Conservation (phyloP, 345 rosid species). For the Fremontodendron californicum region DNA sequence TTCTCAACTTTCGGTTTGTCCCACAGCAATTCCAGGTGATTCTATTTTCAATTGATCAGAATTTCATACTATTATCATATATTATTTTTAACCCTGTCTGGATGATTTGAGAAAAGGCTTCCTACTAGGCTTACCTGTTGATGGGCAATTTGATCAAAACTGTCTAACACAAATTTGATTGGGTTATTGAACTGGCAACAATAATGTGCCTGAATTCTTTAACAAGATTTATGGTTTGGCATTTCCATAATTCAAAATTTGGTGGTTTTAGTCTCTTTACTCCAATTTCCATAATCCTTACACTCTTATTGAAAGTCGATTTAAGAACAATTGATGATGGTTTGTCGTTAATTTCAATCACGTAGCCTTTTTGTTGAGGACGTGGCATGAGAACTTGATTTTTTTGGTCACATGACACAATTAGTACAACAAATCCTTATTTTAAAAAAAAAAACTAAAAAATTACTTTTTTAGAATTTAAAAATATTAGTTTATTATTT, state of each 20-base stretch:
- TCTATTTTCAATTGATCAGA: background rate
- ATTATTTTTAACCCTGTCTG: background rate
- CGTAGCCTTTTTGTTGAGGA: too few species aligned
- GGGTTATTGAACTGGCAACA: background rate
- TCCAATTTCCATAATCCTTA: too few species aligned
- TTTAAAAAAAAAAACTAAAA: too few species aligned
- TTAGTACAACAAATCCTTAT: too few species aligned
- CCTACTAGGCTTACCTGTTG: background rate
- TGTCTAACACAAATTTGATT: background rate
- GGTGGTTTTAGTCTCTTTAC: too few species aligned
- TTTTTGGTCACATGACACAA: too few species aligned
- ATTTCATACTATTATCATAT: background rate
- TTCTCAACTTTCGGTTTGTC: constrained; percentile 89
- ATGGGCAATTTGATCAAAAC: background rate
- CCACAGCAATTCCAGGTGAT: constrained; percentile 91
- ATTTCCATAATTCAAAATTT: background rate
- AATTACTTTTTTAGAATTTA: too few species aligned
- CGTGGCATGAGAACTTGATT: too few species aligned
- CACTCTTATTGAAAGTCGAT: too few species aligned
- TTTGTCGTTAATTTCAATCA: too few species aligned
- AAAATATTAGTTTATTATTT: too few species aligned
- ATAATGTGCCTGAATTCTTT: background rate
- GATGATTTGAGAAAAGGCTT: background rate
- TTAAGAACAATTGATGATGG: too few species aligned
- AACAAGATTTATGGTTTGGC: background rate